phyloP scores from a whole-genome alignment of 345 rosid species.

The Anastatica hierochuntica region DNA sequence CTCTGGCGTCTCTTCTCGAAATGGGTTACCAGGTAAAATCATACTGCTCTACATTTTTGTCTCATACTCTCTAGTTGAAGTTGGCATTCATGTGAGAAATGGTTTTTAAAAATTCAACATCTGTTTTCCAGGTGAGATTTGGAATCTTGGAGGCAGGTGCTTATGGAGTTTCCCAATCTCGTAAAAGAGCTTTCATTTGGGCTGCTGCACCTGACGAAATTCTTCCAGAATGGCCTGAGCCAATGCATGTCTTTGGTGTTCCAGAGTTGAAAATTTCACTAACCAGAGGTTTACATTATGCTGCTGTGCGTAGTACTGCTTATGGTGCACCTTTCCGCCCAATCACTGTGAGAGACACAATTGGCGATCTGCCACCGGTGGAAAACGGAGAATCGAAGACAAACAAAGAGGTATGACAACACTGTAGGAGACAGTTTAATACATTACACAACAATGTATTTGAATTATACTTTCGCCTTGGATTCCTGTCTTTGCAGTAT shows the following conservation, averaged over 20 bases:
- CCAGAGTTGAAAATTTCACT: slow-evolving; percentile 53
- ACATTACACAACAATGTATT: too few species aligned
- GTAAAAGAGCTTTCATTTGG: slow-evolving; percentile 89
- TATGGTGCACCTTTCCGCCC: slow-evolving; percentile 83
- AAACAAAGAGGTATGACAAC: slow-evolving; percentile 37
- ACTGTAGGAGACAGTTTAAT: not conserved
- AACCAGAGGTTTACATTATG: slow-evolving; percentile 38
- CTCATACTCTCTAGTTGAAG: too few species aligned
- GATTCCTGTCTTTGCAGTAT: slow-evolving; percentile 36
- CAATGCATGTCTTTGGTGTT: slow-evolving; percentile 77
- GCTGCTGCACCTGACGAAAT: slow-evolving; percentile 79
- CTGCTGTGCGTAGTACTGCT: slow-evolving; percentile 71
- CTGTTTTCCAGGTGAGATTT: slow-evolving; percentile 61
- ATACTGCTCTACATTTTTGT: not conserved
- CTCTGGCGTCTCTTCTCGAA: slow-evolving; percentile 56
- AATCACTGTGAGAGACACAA: slow-evolving; percentile 83
- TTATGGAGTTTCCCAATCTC: slow-evolving; percentile 77
- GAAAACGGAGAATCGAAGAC: slow-evolving; percentile 52
- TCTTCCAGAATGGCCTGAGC: slow-evolving; percentile 98
- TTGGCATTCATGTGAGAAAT: not conserved
- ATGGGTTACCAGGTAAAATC: slow-evolving; percentile 48
- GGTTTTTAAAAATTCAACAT: not conserved
- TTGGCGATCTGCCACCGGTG: slow-evolving; percentile 77
- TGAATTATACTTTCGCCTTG: too few species aligned
- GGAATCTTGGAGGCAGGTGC: slow-evolving; percentile 94